These are phyloP conservation scores for Umbellularia californica DNA, from an alignment of 164 flowering plant species.

Conservation along the genomic window DNA sequence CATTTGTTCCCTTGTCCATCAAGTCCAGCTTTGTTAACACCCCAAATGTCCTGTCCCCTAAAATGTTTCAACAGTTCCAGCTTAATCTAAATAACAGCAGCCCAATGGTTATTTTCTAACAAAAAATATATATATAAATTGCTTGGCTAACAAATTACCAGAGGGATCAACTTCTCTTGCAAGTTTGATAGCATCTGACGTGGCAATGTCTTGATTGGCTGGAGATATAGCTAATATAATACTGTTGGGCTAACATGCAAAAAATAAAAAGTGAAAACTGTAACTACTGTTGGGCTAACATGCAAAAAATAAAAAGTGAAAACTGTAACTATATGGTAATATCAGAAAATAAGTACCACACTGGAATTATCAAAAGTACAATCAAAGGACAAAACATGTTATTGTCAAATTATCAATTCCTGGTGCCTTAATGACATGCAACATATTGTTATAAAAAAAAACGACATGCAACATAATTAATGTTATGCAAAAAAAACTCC, in stretches of 20 bases:
- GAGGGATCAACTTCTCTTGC: conserved; percentile 71
- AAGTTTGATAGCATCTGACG: conserved; percentile 69
- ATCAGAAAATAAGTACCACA: no score
- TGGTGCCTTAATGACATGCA: no score
- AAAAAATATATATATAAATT: neutral
- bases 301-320: no score
- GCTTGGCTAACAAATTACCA: conserved; percentile 25
- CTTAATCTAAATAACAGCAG: neutral
- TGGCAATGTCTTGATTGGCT: conserved; percentile 71
- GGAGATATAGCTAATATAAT: conserved; percentile 68
- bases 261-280: no score
- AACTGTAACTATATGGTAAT: no score
- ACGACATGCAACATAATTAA: no score
- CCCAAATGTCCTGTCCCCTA: conserved; percentile 73
- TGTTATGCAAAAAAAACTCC: no score
- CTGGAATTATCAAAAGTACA: no score
- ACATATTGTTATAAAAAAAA: no score
- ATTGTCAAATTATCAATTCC: no score
- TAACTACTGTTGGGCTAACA: conserved; percentile 56
- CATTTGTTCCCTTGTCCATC: conserved; percentile 74
- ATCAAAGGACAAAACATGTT: no score
- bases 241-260: conserved; percentile 44
- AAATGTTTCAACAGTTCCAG: neutral
- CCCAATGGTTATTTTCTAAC: neutral
- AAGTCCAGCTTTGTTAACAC: conserved; percentile 69